Base-by-base conservation (phyloP, 1,284 basidiomycete species). In the Cutaneotrichosporon sp. region DNA sequence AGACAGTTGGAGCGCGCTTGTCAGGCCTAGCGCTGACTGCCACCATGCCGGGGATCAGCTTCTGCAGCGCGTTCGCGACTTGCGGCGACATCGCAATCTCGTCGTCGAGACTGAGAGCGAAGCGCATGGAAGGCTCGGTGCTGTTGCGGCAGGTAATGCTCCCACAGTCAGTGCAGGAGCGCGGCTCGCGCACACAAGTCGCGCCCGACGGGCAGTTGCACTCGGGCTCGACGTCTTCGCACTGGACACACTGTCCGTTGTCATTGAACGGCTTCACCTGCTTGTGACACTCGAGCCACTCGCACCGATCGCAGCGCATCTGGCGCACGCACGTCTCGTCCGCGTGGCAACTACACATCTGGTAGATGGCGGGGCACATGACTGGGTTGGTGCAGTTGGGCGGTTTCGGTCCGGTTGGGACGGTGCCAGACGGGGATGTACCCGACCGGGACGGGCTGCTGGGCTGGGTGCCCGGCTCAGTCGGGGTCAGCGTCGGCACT, bases 291-390 rank as follows among this genome's bases (percentile, higher is more conserved):
- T 53, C 51, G 51, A 53, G 26, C 51, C 31, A 34, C 13, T 14
- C 14, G 51, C 51, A 53, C 14, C 26, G 7, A 13, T 53, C 51
- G 16, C 51, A 53, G 7, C 14, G 8, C 5, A 2, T 32, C 30
- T 18, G 51, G 30, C 51, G 51, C 13, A 53, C 30, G 31, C 51
- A 53, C 31, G 31, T 53, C 51, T 53, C 51, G 51, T 53, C 51
- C 31, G 51, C 51, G 18, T 22, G 51, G 31, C 51, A 53, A 5
- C 5, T 10, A 18, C 51, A 53, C 30, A 53, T 3, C 31, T 53
- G 26, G 31, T 53, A 53, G 51, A 53, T 53, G 18, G 51, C 51
- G 26, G 51, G 51, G 16, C 51, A 53, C 16, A 34, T 21, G 30
- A 53, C 18, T 7, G 42, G 16, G 42, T n/a, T n/a, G 16, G 51